A percentile compares a stretch with the other conserved stretches of the same genome.
Conservation (phyloP, 2,329 filamentous ascomycete genomes). For the Xylariaceae sp. region DNA sequence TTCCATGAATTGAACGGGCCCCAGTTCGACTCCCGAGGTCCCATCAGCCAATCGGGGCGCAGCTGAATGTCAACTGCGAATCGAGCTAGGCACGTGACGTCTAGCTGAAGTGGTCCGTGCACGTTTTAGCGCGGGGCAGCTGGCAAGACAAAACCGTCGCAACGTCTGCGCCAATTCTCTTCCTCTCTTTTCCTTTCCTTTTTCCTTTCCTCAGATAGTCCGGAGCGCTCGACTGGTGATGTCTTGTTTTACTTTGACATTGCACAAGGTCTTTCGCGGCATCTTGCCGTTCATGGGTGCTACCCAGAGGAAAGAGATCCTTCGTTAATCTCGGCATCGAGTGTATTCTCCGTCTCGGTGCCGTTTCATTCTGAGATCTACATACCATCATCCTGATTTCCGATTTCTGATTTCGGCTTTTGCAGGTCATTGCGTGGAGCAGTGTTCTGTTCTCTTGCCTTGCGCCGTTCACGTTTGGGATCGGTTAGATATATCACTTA, state of each 20-base stretch:
- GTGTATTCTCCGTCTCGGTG: conserved; percentile 30
- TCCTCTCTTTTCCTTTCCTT: conserved; percentile 23
- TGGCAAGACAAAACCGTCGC: background rate
- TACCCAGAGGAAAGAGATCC: conserved; percentile 35
- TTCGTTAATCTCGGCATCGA: conserved; percentile 36
- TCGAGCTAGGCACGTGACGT: conserved; percentile 14
- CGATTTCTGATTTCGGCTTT: background rate
- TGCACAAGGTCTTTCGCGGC: conserved; percentile 25
- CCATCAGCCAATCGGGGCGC: conserved; percentile 21
- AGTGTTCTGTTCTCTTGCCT: background rate
- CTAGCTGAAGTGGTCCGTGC: conserved; percentile 20
- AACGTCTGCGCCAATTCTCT: background rate
- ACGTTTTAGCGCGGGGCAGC: conserved; percentile 7
- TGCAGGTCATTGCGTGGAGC: background rate
- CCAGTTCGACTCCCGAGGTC: conserved; percentile 21
- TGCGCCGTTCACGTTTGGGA: background rate
- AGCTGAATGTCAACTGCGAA: conserved; percentile 18
- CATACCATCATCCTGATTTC: conserved; percentile 18
- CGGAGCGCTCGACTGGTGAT: conserved; percentile 39
- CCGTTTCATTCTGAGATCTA: conserved; percentile 38
- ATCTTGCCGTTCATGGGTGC: conserved; percentile 24
- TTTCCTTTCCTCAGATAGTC: conserved; percentile 46
- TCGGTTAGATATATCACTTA: no score
- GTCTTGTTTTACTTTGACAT: conserved; percentile 19
- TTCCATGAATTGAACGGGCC: background rate